These are phyloP conservation scores for Talaromyces atroroseus DNA, from an alignment of 2,329 filamentous ascomycete species.

Conservation along the genomic window DNA sequence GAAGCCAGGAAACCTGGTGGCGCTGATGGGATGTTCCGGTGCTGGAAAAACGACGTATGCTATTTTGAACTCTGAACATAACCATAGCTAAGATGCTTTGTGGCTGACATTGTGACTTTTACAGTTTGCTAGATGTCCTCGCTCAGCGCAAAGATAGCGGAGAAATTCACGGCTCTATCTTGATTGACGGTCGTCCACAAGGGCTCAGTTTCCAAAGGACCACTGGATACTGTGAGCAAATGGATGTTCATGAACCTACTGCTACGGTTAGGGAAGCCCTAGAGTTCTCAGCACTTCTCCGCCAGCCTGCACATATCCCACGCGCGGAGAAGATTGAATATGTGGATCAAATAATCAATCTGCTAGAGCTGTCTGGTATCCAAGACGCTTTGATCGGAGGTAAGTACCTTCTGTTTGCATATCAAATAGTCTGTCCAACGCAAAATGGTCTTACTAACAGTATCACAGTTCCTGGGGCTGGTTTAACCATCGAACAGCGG, in stretches of 20 bases:
- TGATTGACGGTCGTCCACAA: slow-evolving; percentile 39
- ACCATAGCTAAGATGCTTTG: not conserved
- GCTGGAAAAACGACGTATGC: slow-evolving; percentile 50
- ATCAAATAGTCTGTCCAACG: not conserved
- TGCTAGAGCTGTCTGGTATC: slow-evolving; percentile 60
- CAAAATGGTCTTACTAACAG: not conserved
- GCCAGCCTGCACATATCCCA: slow-evolving; percentile 52
- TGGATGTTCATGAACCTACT: slow-evolving; percentile 60
- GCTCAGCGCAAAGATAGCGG: slow-evolving; percentile 42
- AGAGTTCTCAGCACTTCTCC: slow-evolving; percentile 58
- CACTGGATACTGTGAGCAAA: slow-evolving; percentile 54
- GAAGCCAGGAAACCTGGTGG: slow-evolving; percentile 67
- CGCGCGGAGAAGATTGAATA: slow-evolving; percentile 58
- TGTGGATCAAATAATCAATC: slow-evolving; percentile 58
- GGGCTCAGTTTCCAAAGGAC: slow-evolving; percentile 45
- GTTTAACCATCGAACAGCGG: slow-evolving; percentile 60
- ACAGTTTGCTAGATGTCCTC: slow-evolving; percentile 39
- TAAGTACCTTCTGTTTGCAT: slow-evolving; percentile 11
- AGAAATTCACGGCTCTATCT: slow-evolving; percentile 36
- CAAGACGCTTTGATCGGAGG: slow-evolving; percentile 58
- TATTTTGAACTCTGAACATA: not conserved
- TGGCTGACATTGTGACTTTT: not conserved
- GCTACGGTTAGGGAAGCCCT: slow-evolving; percentile 61
- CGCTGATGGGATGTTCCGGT: slow-evolving; percentile 77
- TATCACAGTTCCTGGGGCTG: slow-evolving; percentile 43